phyloP scores from a whole-genome alignment of 805 yeast species.

The Ogataea siamensis region DNA sequence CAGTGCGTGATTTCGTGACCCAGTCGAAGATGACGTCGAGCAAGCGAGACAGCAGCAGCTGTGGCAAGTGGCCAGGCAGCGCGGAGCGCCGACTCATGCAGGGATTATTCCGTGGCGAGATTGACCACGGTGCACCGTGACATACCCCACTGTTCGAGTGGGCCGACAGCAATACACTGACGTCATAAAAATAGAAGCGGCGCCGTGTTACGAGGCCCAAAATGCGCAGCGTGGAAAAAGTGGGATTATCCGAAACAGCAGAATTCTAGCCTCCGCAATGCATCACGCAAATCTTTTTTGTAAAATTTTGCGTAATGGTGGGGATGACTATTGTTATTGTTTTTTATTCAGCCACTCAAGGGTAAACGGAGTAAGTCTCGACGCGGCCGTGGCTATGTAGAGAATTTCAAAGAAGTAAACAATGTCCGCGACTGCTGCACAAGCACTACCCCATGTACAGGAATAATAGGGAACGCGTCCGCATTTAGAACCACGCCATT shows the following conservation, averaged over 20 bases:
- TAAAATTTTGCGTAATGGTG: conserved; percentile 6
- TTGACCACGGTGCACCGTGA: background rate
- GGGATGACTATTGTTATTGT: conserved; percentile 8
- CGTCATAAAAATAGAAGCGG: background rate
- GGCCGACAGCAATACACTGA: background rate
- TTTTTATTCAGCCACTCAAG: background rate
- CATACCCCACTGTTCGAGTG: background rate
- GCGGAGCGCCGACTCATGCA: too few relatives aligned
- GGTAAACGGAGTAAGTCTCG: conserved; percentile 3
- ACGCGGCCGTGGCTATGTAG: background rate
- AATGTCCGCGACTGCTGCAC: background rate
- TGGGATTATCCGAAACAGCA: conserved; percentile 9
- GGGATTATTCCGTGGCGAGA: background rate
- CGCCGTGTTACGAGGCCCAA: too few relatives aligned
- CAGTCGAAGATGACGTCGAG: too few relatives aligned
- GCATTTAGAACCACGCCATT: background rate
- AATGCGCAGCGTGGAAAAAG: background rate
- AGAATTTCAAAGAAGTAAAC: background rate
- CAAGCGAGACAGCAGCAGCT: too few relatives aligned
- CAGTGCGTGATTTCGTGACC: too few relatives aligned
- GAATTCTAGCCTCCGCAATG: conserved; percentile 3
- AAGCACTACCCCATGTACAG: background rate
- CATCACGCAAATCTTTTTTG: background rate
- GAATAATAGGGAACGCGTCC: background rate
- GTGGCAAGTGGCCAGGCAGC: too few relatives aligned